Evolutionary conservation across 1,139 yeast genomes (phyloP).

Genomic region (Hanseniaspora sp.): DNA sequence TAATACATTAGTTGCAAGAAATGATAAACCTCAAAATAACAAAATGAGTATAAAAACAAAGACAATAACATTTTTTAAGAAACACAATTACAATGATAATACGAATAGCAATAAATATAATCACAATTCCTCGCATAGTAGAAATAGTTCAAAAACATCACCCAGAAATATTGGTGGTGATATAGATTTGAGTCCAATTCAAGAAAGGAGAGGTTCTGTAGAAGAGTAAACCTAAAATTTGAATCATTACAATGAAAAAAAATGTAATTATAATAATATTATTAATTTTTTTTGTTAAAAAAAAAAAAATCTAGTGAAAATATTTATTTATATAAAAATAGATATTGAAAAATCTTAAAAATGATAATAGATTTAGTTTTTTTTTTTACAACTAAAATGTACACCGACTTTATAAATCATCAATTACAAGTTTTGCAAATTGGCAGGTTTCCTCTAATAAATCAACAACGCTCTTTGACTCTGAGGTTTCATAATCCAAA

Average conservation of each 20-base stretch:
- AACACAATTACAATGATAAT: not conserved
- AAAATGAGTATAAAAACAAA: conserved; percentile 4
- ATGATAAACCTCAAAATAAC: conserved; percentile 2
- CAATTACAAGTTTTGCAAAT: not conserved
- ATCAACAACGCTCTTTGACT: not conserved
- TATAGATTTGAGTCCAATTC: conserved; percentile 28
- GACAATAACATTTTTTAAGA: conserved; percentile 5
- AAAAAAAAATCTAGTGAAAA: no score
- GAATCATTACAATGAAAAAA: not conserved
- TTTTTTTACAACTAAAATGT: not conserved
- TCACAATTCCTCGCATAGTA: not conserved
- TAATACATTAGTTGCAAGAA: conserved; percentile 3
- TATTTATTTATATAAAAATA: not conserved
- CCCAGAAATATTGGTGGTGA: conserved; percentile 22
- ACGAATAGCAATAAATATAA: not conserved
- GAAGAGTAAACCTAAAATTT: no score
- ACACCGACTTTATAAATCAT: not conserved
- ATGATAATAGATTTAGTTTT: no score
- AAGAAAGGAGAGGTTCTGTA: conserved; percentile 26
- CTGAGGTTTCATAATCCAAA: conserved; percentile 18
- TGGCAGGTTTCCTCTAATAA: not conserved
- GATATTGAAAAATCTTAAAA: no score
- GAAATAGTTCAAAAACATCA: not conserved
- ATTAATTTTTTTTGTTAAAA: no score
- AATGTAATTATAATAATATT: not conserved